A percentile compares a stretch with the other conserved stretches of the same genome.
Conservation (phyloP, 805 yeast species). For the Wickerhamiella occidentalis region DNA sequence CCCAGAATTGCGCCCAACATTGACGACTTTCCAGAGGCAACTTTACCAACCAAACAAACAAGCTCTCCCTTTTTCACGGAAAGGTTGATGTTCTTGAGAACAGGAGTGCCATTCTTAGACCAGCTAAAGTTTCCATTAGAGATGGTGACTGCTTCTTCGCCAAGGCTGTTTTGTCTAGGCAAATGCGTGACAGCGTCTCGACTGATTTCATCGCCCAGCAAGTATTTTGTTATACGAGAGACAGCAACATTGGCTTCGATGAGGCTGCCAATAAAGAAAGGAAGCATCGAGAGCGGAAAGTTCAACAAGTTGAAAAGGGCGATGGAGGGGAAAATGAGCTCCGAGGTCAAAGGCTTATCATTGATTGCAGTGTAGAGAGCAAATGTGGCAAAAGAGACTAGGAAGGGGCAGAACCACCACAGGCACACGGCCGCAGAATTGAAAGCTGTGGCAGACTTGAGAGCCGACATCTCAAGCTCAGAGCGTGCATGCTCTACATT, state of each 20-base stretch:
- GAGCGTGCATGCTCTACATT: constrained; percentile 75
- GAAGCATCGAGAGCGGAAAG: constrained; percentile 87
- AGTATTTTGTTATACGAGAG: constrained; percentile 54
- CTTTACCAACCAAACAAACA: constrained; percentile 78
- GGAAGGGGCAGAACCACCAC: constrained; percentile 77
- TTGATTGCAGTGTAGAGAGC: constrained; percentile 58
- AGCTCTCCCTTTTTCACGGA: constrained; percentile 66
- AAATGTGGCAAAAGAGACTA: constrained; percentile 84
- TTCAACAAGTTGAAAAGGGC: constrained; percentile 59
- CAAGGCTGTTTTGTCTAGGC: constrained; percentile 52
- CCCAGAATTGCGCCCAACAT: constrained; percentile 72
- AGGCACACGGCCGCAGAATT: constrained; percentile 81
- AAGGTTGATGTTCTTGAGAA: constrained; percentile 51
- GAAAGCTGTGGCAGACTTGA: constrained; percentile 61
- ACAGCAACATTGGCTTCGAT: constrained; percentile 65
- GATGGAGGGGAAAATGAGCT: constrained; percentile 62
- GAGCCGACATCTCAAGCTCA: constrained; percentile 66
- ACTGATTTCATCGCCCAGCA: constrained; percentile 66
- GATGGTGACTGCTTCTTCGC: constrained; percentile 44
- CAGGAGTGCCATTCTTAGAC: constrained; percentile 55
- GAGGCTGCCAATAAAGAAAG: constrained; percentile 73
- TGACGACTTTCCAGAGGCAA: constrained; percentile 84
- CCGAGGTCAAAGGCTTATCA: constrained; percentile 65
- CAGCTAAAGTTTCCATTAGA: constrained; percentile 31
- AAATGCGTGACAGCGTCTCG: constrained; percentile 51